phyloP scores from a whole-genome alignment of 768 basidiomycete genomes.

The Scleroderma bovista region DNA sequence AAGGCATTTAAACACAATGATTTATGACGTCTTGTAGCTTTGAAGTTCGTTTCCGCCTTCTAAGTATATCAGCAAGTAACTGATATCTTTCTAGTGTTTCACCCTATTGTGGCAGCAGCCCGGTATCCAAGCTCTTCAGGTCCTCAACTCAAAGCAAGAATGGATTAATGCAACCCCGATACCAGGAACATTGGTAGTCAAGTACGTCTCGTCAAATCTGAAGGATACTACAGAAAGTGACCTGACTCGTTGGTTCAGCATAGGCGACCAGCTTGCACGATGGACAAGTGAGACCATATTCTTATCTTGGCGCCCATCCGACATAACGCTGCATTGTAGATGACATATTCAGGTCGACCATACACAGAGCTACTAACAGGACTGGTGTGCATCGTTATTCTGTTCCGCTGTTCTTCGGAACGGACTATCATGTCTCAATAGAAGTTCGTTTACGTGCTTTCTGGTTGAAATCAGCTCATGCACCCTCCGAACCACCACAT shows the following conservation, averaged over 20 bases:
- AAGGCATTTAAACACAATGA: constrained; percentile 83
- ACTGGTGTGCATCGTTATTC: constrained; percentile 71
- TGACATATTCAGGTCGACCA: constrained; percentile 85
- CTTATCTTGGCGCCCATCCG: too few species aligned
- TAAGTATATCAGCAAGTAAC: background rate
- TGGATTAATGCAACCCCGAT: constrained; percentile 82
- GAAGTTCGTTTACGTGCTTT: constrained; percentile 45
- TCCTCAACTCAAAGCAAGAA: constrained; percentile 65
- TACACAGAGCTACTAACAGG: constrained; percentile 80
- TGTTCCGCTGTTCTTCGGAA: constrained; percentile 87
- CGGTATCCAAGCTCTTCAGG: constrained; percentile 69
- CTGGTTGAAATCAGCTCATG: too few species aligned
- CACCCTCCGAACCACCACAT: too few species aligned
- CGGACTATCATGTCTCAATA: constrained; percentile 76
- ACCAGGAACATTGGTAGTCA: constrained; percentile 75
- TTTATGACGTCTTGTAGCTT: constrained; percentile 60
- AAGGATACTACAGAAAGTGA: constrained; percentile 15
- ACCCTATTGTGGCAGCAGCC: constrained; percentile 84
- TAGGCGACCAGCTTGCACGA: constrained; percentile 84
- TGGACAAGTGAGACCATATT: constrained; percentile 67
- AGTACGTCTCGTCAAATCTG: constrained; percentile 40
- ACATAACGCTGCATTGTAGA: constrained; percentile 37
- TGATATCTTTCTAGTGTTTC: constrained; percentile 53
- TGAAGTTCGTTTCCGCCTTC: background rate
- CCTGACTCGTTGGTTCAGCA: constrained; percentile 38